Base-by-base conservation (phyloP, 495 filamentous ascomycete species). In the Pyrenopolyporus hunteri region DNA sequence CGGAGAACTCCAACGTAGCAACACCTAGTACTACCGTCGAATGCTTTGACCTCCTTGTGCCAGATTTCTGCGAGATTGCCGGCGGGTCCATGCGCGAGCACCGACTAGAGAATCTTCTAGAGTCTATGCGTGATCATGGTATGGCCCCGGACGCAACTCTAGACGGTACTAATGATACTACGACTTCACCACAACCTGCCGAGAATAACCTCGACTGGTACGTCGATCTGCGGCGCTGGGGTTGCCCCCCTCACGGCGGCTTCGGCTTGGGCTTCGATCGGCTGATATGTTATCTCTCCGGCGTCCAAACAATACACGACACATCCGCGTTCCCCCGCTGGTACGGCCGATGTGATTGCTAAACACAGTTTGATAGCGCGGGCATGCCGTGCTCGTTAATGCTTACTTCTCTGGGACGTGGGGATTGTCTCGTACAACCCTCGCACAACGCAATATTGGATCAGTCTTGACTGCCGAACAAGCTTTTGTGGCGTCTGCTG, bases 231-330 rank as follows among this genome's bases (percentile, higher is more conserved):
- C 87, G 94, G 42, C 88, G 89, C 52, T 98, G 91, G 86, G 94
- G 94, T 20, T 92, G 87, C 65, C 89, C 92, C 26, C 92, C 93
- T n/a, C 94, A 98, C 70, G 94, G 94, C 22, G 94, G 94, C 1
- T 98, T 97, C 75, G 94, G 94, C 2, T 70, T 98, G 46, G 94
- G 94, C 0, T 96, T 97, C 71, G 94, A 98, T 77, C 83, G 94
- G 35, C 81, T 98, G 49, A 71, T 98, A 63, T 84, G 86, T 59
- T 98, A 97, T 74, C 80, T 98, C 56, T 82, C 89, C 10, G 93
- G 92, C 3, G 85, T 93, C 13, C 81, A 83, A 46, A 96, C 92
- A 63, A 85, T 98, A 60, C 83, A 92, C 65, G 94, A 98, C 71
- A 81, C 90, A 16, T 88, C 95, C 31, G 81, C 90, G 14, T 98